Base-by-base conservation (phyloP, 176 grass and related monocot species). In the Avena insularis region DNA sequence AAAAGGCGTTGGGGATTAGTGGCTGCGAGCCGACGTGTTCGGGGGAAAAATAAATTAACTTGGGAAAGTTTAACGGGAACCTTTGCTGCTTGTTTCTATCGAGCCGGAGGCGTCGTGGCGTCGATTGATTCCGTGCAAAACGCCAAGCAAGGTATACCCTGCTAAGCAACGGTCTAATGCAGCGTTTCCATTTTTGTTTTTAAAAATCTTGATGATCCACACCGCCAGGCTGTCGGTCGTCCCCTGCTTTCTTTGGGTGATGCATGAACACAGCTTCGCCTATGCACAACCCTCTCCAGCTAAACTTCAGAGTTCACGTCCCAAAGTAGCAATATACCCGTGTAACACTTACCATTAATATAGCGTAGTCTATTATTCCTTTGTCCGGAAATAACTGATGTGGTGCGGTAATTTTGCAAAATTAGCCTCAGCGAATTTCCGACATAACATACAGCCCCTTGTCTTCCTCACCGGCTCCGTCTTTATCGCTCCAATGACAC, bases 1-100 rank as follows among this genome's bases (percentile, higher is more conserved):
- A 83, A 71, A 88, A 76, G 76, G 89, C 79, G 83, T 79, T 86
- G 65, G 81, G 82, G 74, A 93, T 91, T 84, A 88, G 83, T 90
- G 85, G 83, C 86, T 60, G 87, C 20, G 75, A 88, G 90, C 77
- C 86, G 89, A 84, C 82, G 77, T 68, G 82, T 59, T 48, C 59
- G 36, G 81, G 40, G 7, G 3, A 9, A 13, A 13, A 66, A 66
- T 4, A 11, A 11, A 66, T 85, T 59, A 16, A 12, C 12, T 53
- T 36, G 19, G 3, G 78, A 64, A 80, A 43, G 31, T 9, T 85
- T 88, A 88, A 88, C 77, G 90, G 84, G 50, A 70, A 43, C 11
- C 73, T 45, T 78, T 78, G 31, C 60, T 40, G 74, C 61, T 54
- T 77, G 56, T 49, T 78, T 85, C 23, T 36, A 71, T 85, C 72